Conservation (phyloP, 176 grass and related monocot species). For the Luzula sylvatica region DNA sequence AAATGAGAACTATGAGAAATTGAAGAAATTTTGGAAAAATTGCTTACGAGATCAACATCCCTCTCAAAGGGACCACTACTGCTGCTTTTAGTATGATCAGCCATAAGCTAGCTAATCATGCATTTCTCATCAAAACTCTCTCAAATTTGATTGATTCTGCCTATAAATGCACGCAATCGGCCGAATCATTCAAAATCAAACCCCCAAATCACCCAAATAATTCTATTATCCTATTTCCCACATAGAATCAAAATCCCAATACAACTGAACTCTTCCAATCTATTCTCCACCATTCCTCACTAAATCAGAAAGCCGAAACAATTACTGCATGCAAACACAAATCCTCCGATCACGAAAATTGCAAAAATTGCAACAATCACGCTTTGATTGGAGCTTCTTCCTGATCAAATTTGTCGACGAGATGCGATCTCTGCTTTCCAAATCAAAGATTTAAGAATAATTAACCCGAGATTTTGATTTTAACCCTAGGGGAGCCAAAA, state of each 20-base stretch:
- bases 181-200: constrained; percentile 14
- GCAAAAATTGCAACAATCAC: not conserved
- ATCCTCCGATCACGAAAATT: not conserved
- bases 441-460: not conserved
- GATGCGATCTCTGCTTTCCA: not conserved
- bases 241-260: constrained; percentile 2
- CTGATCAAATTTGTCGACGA: not conserved
- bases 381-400: constrained; percentile 13
- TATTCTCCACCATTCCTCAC: not conserved
- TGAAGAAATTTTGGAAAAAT: not conserved
- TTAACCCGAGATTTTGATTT: too few relatives aligned
- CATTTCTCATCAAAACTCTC: constrained; percentile 19
- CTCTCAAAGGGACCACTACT: constrained; percentile 47
- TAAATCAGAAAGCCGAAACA: not conserved
- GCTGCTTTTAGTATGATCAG: constrained; percentile 56
- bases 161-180: constrained; percentile 8
- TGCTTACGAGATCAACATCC: constrained; percentile 52
- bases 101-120: constrained; percentile 37
- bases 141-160: constrained; percentile 15
- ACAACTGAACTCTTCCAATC: not conserved
- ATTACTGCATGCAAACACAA: not conserved
- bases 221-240: constrained; percentile 19
- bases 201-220: constrained; percentile 11
- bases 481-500: not conserved
- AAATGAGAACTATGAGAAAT: too few relatives aligned